Evolutionary conservation across 768 basidiomycete genomes (phyloP).

Genomic region (Boletus speciosus): DNA sequence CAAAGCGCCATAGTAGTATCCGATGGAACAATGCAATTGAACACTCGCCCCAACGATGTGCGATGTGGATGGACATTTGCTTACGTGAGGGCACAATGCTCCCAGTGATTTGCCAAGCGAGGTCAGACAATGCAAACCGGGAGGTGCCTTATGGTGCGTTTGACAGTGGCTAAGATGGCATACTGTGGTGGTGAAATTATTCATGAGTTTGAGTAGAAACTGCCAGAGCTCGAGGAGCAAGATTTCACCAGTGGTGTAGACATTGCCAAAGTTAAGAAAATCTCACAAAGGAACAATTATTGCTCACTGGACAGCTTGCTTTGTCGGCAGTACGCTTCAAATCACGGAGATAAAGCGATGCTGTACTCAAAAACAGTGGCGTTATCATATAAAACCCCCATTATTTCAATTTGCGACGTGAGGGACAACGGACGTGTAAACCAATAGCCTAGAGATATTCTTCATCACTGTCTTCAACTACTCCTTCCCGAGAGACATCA

Average conservation of each 20-base stretch:
- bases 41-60: conserved; percentile 6
- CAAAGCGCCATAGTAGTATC: conserved; percentile 20
- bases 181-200: conserved; percentile 1
- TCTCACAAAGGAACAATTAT: conserved; percentile 3
- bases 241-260: background rate
- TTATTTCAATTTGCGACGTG: background rate
- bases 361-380: background rate
- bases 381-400: background rate
- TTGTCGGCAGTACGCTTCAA: too few species aligned
- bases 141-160: background rate
- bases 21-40: conserved; percentile 20
- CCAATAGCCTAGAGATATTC: conserved; percentile 16
- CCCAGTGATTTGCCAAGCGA: background rate
- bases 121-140: conserved; percentile 3
- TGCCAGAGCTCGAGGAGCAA: background rate
- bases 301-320: background rate
- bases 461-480: conserved; percentile 38
- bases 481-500: conserved; percentile 12
- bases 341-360: too few species aligned
- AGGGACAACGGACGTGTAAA: background rate
- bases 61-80: conserved; percentile 10
- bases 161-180: conserved; percentile 3
- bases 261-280: background rate
- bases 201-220: background rate
- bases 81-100: conserved; percentile 5